phyloP scores from a whole-genome alignment of 1,284 basidiomycete species.

The Naganishia sp. region DNA sequence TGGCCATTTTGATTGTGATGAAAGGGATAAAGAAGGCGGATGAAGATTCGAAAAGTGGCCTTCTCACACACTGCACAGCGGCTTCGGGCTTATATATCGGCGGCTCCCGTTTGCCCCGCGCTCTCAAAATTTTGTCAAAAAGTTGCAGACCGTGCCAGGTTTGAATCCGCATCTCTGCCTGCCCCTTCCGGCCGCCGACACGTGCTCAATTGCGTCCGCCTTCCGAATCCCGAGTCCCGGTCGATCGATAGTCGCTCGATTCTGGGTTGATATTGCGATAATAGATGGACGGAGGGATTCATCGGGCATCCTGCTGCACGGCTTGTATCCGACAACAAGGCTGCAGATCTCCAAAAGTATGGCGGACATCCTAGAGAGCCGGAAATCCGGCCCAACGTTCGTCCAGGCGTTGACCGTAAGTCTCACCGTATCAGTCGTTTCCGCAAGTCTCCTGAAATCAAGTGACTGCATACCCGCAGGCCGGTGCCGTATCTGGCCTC shows the following conservation, averaged over 20 bases:
- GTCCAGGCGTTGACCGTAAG: constrained; percentile 15
- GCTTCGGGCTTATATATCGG: constrained; percentile 10
- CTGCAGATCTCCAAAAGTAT: background rate
- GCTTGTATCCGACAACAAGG: no score
- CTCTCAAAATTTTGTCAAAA: constrained; percentile 20
- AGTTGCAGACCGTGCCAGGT: background rate
- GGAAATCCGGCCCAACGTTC: constrained; percentile 11
- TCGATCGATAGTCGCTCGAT: background rate
- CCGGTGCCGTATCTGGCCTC: constrained; percentile 82
- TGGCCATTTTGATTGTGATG: constrained; percentile 46
- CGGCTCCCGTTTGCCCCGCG: constrained; percentile 18
- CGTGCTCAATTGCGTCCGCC: no score
- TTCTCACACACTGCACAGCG: background rate
- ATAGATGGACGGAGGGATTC: no score
- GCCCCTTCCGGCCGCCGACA: background rate
- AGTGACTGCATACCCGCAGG: constrained; percentile 40
- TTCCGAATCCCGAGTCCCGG: no score
- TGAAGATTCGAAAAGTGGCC: background rate
- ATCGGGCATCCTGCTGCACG: no score
- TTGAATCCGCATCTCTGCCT: background rate
- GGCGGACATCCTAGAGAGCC: background rate
- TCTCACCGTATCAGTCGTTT: background rate
- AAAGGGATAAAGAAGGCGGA: constrained; percentile 6
- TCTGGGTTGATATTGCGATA: no score
- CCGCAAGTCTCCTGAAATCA: background rate